A percentile compares a stretch with the other conserved stretches of the same genome.
Evolutionary conservation across 2,329 filamentous ascomycete genomes (phyloP).

Genomic region (Penicillium sp.): DNA sequence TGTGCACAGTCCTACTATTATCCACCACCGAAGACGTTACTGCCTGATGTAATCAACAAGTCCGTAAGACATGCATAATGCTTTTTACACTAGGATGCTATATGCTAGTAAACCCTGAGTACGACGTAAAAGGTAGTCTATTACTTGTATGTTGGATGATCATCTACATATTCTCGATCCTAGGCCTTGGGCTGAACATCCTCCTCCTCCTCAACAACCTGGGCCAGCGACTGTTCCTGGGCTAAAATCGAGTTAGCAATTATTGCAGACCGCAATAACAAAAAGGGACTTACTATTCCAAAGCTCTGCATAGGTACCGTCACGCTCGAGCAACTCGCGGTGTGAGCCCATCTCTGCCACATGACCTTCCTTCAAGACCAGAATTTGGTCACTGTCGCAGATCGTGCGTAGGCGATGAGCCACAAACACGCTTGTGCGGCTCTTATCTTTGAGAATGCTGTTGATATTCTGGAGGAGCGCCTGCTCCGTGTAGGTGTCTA

Average conservation of each 20-base stretch:
- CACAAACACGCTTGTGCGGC: conserved; percentile 88
- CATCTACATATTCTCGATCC: neutral
- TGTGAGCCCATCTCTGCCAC: conserved; percentile 93
- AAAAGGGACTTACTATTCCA: conserved; percentile 74
- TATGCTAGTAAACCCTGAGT: neutral
- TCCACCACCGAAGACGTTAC: neutral
- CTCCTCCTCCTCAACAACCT: conserved; percentile 30
- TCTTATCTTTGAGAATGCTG: conserved; percentile 83
- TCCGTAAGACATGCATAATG: too few relatives aligned
- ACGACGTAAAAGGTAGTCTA: conserved; percentile 28
- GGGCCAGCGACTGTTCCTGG: conserved; percentile 58
- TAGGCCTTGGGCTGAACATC: conserved; percentile 2
- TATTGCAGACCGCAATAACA: too few relatives aligned
- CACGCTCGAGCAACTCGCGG: conserved; percentile 71
- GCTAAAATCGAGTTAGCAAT: conserved; percentile 42
- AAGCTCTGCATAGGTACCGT: conserved; percentile 77
- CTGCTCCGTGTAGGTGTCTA: conserved; percentile 93
- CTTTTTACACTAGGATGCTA: neutral
- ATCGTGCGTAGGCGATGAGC: conserved; percentile 91
- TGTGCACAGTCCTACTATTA: neutral
- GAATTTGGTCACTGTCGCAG: conserved; percentile 88
- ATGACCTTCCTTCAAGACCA: conserved; percentile 78
- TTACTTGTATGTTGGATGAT: neutral
- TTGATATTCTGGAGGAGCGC: conserved; percentile 90
- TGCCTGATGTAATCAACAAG: neutral